Percentiles rank a stretch among this genome's conserved stretches.
These are phyloP conservation scores for Rubus idaeus DNA, from an alignment of 306 rosid species.

Conservation along the genomic window DNA sequence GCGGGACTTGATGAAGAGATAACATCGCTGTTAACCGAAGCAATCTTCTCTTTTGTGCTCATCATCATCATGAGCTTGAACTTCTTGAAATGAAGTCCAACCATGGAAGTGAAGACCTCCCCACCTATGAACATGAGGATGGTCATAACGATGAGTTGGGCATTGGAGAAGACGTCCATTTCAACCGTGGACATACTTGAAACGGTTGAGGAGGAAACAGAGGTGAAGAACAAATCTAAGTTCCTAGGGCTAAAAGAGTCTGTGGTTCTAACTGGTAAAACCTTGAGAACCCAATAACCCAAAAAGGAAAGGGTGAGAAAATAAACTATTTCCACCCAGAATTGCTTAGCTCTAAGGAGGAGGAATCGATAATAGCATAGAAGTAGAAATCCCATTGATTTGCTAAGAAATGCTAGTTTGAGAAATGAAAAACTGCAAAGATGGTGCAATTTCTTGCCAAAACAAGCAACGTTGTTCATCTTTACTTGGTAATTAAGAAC, in stretches of 20 bases:
- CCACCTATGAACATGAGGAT: slow-evolving; percentile 61
- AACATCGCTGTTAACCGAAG: slow-evolving; percentile 17
- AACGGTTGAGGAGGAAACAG: slow-evolving; percentile 55
- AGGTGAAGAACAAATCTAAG: slow-evolving; percentile 60
- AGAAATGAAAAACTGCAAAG: slow-evolving; percentile 23
- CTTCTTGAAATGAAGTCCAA: slow-evolving; percentile 41
- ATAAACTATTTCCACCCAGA: slow-evolving; percentile 44
- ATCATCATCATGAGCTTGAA: slow-evolving; percentile 35
- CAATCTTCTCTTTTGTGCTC: slow-evolving; percentile 16
- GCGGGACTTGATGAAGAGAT: not conserved
- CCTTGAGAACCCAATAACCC: slow-evolving; percentile 41
- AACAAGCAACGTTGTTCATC: not conserved
- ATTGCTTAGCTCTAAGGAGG: slow-evolving; percentile 25
- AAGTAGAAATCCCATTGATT: slow-evolving; percentile 20
- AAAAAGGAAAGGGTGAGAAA: slow-evolving; percentile 41
- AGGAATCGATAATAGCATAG: slow-evolving; percentile 20
- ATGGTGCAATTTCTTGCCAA: slow-evolving; percentile 25
- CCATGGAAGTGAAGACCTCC: slow-evolving; percentile 55
- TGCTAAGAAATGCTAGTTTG: not conserved
- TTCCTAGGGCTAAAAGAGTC: slow-evolving; percentile 12
- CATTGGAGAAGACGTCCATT: slow-evolving; percentile 56
- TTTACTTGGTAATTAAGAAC: not conserved
- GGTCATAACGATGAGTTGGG: slow-evolving; percentile 46
- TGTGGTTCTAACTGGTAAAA: slow-evolving; percentile 14
- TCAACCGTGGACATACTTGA: slow-evolving; percentile 70